Evolutionary conservation across 148 eudicot genomes (phyloP).

Genomic region (Rhododendron henanense): DNA sequence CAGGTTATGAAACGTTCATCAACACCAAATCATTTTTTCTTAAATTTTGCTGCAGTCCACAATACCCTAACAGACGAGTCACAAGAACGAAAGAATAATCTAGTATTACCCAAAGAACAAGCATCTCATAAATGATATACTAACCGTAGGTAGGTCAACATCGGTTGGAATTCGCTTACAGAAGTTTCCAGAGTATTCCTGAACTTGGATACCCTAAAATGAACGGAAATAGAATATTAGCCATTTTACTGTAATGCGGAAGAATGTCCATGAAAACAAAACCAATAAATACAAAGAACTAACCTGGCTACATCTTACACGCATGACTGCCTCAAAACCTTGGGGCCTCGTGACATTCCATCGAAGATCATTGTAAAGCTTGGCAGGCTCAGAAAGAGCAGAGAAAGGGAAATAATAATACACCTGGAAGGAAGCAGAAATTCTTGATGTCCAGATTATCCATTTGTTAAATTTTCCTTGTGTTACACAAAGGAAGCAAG

Average conservation of each 20-base stretch:
- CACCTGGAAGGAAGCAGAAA: slow-evolving; percentile 46
- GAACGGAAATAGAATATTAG: neutral
- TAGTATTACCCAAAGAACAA: neutral
- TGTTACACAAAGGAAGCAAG: neutral
- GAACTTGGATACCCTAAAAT: slow-evolving; percentile 81
- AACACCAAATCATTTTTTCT: neutral
- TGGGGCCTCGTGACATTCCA: slow-evolving; percentile 98
- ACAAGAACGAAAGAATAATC: neutral
- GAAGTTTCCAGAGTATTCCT: slow-evolving; percentile 92
- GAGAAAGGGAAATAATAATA: slow-evolving; percentile 90
- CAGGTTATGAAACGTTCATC: neutral
- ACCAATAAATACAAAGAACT: slow-evolving; percentile 5
- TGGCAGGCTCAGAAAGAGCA: slow-evolving; percentile 87
- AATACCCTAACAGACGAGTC: neutral
- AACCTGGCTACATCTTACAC: slow-evolving; percentile 97
- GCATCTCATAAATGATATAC: slow-evolving; percentile 20
- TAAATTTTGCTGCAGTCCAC: neutral
- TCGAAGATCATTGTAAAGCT: slow-evolving; percentile 94
- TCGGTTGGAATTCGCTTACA: slow-evolving; percentile 98
- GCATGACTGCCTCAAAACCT: slow-evolving; percentile 99
- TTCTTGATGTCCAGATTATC: neutral
- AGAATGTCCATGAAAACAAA: slow-evolving; percentile 3
- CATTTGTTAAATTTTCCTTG: neutral
- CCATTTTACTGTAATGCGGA: neutral
- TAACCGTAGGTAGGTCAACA: slow-evolving; percentile 93